Conservation (phyloP, 305 asterid genomes). For the Fraxinus sp. region DNA sequence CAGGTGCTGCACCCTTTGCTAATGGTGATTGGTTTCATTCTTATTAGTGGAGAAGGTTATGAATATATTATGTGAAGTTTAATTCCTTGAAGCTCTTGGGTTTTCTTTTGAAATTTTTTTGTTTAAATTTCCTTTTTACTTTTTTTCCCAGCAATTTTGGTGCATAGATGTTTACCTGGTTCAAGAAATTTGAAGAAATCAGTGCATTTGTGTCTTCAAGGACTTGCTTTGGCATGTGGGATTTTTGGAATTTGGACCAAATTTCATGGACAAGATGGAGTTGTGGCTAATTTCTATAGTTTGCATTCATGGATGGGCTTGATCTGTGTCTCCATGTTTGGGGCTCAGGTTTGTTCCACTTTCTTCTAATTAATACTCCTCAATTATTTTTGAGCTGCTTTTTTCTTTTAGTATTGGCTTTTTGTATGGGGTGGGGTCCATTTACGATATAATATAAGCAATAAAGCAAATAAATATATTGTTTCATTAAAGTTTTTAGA, state of each 20-base stretch:
- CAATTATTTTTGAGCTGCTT: not conserved
- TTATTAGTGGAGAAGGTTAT: slow-evolving; percentile 86
- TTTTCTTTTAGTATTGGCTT: too few relatives aligned
- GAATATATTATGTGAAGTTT: not conserved
- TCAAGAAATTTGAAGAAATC: slow-evolving; percentile 76
- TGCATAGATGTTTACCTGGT: slow-evolving; percentile 87
- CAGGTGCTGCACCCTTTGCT: slow-evolving; percentile 84
- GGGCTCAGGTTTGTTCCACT: slow-evolving; percentile 62
- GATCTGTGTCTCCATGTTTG: slow-evolving; percentile 61
- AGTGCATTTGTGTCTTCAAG: slow-evolving; percentile 81
- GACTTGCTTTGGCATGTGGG: slow-evolving; percentile 83
- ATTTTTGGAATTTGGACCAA: slow-evolving; percentile 86
- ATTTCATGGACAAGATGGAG: slow-evolving; percentile 70
- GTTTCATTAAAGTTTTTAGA: not conserved
- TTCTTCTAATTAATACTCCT: not conserved
- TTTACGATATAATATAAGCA: not conserved
- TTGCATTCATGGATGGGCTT: slow-evolving; percentile 94
- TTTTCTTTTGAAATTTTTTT: not conserved
- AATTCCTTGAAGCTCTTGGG: slow-evolving; percentile 18
- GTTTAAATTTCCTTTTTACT: not conserved
- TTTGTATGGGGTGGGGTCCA: not conserved
- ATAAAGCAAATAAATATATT: not conserved
- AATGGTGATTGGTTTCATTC: slow-evolving; percentile 91
- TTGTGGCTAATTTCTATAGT: slow-evolving; percentile 80
- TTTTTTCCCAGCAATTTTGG: slow-evolving; percentile 69